A percentile compares a stretch with the other conserved stretches of the same genome.
Evolutionary conservation across 768 basidiomycete genomes (phyloP).

Genomic region (Sporobolomyces phaffii): DNA sequence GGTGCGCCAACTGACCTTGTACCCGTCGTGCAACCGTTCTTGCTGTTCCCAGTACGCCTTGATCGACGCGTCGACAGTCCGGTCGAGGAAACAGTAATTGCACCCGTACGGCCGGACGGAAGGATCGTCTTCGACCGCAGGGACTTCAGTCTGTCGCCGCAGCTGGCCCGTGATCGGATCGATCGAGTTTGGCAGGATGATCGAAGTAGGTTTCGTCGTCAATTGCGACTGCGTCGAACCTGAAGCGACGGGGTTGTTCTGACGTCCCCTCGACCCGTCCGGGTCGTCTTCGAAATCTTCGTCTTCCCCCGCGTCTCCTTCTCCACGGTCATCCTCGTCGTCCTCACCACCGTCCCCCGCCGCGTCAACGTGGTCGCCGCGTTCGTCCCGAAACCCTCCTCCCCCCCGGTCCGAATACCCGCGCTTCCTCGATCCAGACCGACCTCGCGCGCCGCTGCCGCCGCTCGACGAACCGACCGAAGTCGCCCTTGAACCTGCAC

Average conservation of each 20-base stretch:
- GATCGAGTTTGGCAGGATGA: conserved; percentile 1
- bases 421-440: background rate
- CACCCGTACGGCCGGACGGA: conserved; percentile 34
- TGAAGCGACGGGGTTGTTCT: background rate
- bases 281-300: too few species aligned
- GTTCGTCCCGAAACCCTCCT: too few species aligned
- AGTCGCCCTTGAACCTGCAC: background rate
- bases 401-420: too few species aligned
- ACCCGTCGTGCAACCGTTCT: background rate
- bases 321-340: background rate
- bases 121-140: conserved; percentile 38
- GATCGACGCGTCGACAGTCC: background rate
- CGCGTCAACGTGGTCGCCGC: too few species aligned
- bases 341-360: background rate
- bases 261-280: background rate
- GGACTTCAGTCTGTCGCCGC: conserved; percentile 32
- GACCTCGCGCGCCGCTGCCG: background rate
- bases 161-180: background rate
- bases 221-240: too few species aligned
- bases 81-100: conserved; percentile 16
- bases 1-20: conserved; percentile 25
- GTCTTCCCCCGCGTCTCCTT: background rate
- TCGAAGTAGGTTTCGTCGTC: background rate
- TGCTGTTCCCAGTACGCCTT: background rate
- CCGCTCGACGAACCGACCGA: background rate